These are phyloP conservation scores for Oenanthe javanica DNA, from an alignment of 140 eudicot genomes.

Conservation along the genomic window DNA sequence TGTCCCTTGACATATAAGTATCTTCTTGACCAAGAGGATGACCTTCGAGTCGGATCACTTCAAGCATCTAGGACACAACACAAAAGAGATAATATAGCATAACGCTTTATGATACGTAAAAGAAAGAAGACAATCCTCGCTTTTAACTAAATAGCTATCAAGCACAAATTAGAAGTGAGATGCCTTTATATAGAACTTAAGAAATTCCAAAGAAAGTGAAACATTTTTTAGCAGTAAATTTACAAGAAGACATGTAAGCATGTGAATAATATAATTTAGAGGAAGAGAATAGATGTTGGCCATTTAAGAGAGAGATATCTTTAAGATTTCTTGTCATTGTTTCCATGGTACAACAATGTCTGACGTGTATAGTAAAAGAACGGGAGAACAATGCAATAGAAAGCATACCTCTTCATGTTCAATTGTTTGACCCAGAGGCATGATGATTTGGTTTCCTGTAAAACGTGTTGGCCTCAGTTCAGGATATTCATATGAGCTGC, in stretches of 20 bases:
- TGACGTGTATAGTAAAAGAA: background rate
- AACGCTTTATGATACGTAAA: background rate
- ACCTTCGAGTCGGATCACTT: conserved; percentile 90
- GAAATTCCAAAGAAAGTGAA: background rate
- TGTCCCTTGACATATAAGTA: conserved; percentile 64
- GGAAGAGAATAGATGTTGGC: background rate
- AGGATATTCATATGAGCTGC: conserved; percentile 47
- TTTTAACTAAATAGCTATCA: background rate
- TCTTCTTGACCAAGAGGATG: conserved; percentile 80
- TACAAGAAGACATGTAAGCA: background rate
- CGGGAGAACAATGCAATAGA: background rate
- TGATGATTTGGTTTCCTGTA: conserved; percentile 87
- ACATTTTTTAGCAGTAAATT: background rate
- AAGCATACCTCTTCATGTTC: conserved; percentile 82
- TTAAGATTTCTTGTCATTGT: background rate
- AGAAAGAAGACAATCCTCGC: background rate
- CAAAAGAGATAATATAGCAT: background rate
- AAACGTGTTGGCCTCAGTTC: conserved; percentile 82
- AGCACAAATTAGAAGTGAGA: background rate
- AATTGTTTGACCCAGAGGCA: conserved; percentile 92
- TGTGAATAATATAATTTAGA: background rate
- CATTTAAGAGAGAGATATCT: background rate
- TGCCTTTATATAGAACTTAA: background rate
- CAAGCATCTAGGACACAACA: conserved; percentile 60
- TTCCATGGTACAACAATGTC: background rate